phyloP scores from a whole-genome alignment of 805 yeast species.

The Yarrowia alimentaria region DNA sequence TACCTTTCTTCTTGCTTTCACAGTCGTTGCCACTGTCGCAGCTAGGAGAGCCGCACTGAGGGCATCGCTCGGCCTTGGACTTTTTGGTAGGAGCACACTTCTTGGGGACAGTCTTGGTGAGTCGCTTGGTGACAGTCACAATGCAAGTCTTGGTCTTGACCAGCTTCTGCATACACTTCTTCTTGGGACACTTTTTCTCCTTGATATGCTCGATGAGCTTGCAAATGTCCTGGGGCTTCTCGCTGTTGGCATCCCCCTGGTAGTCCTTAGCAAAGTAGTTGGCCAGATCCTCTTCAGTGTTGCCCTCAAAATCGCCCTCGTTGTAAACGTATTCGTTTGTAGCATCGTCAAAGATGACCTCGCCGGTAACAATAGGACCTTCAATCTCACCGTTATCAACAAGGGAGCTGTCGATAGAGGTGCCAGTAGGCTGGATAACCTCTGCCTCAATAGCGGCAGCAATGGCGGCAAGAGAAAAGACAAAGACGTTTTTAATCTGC shows the following conservation, averaged over 20 bases:
- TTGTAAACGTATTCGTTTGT: constrained; percentile 17
- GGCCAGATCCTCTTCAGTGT: constrained; percentile 9
- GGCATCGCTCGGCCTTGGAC: constrained; percentile 17
- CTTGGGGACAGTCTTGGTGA: constrained; percentile 12
- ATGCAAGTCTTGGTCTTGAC: constrained; percentile 19
- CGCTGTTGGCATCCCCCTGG: constrained; percentile 9
- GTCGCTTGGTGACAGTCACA: constrained; percentile 9
- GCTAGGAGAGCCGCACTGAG: constrained; percentile 3
- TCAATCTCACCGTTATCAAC: neutral
- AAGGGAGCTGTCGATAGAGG: neutral
- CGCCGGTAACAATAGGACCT: constrained; percentile 10
- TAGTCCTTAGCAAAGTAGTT: constrained; percentile 5
- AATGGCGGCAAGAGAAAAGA: constrained; percentile 22
- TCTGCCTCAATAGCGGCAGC: constrained; percentile 18
- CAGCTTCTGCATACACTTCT: constrained; percentile 13
- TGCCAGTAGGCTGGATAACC: neutral
- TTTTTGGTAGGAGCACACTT: neutral
- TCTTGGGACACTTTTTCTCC: constrained; percentile 24
- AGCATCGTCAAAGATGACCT: neutral
- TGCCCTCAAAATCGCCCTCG: constrained; percentile 24
- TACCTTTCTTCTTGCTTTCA: constrained; percentile 39
- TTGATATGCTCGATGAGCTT: constrained; percentile 18
- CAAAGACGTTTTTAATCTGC: constrained; percentile 9
- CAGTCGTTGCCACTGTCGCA: constrained; percentile 12
- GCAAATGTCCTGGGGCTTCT: constrained; percentile 14